These are phyloP conservation scores for Boletellus sp. DNA, from an alignment of 768 basidiomycete species.

Conservation along the genomic window DNA sequence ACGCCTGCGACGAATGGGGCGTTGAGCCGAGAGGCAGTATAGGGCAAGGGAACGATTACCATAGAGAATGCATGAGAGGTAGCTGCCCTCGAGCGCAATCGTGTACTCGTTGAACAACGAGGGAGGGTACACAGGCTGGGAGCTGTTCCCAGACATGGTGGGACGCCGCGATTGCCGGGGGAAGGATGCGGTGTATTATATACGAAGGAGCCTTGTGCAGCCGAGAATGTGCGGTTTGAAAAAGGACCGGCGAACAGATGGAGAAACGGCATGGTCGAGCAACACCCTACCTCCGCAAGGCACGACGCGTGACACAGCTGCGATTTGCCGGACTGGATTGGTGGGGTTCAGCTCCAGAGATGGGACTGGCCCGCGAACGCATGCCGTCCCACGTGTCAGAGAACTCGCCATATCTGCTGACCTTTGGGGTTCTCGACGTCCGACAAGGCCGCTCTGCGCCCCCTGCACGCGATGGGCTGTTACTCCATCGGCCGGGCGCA, in stretches of 20 bases:
- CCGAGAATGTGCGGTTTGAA: not conserved
- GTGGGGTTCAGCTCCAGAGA: no score
- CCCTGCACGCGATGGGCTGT: not conserved
- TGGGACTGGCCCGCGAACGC: not conserved
- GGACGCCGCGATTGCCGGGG: not conserved
- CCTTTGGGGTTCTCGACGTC: not conserved
- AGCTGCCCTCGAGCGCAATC: conserved; percentile 21
- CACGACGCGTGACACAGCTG: not conserved
- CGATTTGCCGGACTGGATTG: no score
- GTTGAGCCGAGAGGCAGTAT: not conserved
- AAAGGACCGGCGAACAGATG: no score
- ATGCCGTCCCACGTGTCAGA: not conserved
- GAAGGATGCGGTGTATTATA: not conserved
- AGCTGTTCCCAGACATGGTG: conserved; percentile 13
- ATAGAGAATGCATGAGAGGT: conserved; percentile 19
- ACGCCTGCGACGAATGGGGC: not conserved
- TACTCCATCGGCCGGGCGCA: not conserved
- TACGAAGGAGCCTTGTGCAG: not conserved
- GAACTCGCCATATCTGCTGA: not conserved
- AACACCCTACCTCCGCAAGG: conserved; percentile 3
- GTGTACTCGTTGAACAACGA: conserved; percentile 16
- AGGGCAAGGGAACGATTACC: not conserved
- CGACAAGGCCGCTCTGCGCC: not conserved
- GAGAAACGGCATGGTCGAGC: no score
- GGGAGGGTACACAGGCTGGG: conserved; percentile 8